phyloP scores from a whole-genome alignment of 345 rosid species.

The Salix caprea region DNA sequence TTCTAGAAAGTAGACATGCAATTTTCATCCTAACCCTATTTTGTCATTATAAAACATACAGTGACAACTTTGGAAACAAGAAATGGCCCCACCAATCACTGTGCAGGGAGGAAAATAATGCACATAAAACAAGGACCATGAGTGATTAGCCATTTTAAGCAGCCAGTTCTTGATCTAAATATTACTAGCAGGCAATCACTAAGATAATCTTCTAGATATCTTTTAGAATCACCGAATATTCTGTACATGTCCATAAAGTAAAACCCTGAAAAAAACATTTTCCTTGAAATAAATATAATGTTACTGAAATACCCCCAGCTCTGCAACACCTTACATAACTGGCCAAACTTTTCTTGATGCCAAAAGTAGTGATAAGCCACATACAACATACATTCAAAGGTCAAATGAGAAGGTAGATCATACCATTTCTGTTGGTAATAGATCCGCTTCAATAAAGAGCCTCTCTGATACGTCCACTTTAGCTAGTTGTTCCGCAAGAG shows the following conservation, averaged over 20 bases:
- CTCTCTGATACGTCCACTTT: slow-evolving; percentile 57
- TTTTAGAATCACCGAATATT: not conserved
- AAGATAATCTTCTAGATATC: not conserved
- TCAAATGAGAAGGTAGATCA: slow-evolving; percentile 3
- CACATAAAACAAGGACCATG: not conserved
- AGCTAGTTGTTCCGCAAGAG: slow-evolving; percentile 57
- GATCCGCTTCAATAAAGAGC: slow-evolving; percentile 71
- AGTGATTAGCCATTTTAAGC: not conserved
- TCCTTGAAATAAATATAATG: not conserved
- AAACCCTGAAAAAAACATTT: not conserved
- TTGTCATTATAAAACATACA: not conserved
- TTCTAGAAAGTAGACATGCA: not conserved
- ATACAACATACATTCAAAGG: not conserved
- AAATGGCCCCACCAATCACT: not conserved
- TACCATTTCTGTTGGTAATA: slow-evolving; percentile 66
- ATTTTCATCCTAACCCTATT: not conserved
- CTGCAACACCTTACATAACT: not conserved
- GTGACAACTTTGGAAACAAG: not conserved
- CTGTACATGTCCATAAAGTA: not conserved
- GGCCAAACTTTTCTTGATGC: not conserved
- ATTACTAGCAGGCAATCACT: not conserved
- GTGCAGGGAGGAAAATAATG: not conserved
- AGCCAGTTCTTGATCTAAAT: not conserved
- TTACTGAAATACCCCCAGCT: not conserved
- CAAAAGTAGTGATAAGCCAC: not conserved